Evolutionary conservation across 2,329 filamentous ascomycete species (phyloP).

Genomic region (Venturia nashicola): DNA sequence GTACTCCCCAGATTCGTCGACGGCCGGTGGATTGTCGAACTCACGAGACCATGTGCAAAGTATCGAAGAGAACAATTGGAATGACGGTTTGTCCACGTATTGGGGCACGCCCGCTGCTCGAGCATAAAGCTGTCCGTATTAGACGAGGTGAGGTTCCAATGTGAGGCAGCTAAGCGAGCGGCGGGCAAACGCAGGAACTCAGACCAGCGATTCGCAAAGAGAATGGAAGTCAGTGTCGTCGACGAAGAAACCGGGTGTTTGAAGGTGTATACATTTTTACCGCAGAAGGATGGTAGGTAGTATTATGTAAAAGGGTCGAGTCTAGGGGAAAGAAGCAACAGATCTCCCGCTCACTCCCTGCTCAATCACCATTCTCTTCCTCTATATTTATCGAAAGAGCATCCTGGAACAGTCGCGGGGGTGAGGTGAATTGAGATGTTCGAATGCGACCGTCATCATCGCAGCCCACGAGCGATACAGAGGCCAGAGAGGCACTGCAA

Average conservation of each 20-base stretch:
- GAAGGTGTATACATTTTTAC: not conserved
- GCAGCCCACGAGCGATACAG: not conserved
- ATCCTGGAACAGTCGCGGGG: not conserved
- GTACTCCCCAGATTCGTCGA: not conserved
- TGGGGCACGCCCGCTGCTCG: not conserved
- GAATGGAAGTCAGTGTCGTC: not conserved
- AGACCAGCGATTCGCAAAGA: too few relatives aligned
- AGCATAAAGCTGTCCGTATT: slow-evolving; percentile 1
- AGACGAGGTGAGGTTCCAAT: not conserved
- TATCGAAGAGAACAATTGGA: not conserved
- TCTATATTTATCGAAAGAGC: not conserved
- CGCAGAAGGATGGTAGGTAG: not conserved
- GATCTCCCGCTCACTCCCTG: not conserved
- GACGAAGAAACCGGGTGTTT: not conserved
- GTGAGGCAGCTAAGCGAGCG: not conserved
- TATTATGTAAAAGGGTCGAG: not conserved
- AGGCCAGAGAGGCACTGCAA: not conserved
- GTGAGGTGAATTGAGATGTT: not conserved
- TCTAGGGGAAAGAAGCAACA: not conserved
- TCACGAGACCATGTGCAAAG: not conserved
- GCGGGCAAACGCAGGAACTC: too few relatives aligned
- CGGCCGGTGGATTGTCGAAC: not conserved
- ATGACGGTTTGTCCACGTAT: not conserved
- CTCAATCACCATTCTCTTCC: not conserved
- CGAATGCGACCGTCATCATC: not conserved